Evolutionary conservation across 139 green algal species (phyloP), one percentile per base, ranked within the genome.

Genomic region (Picochlorum sp.): DNA sequence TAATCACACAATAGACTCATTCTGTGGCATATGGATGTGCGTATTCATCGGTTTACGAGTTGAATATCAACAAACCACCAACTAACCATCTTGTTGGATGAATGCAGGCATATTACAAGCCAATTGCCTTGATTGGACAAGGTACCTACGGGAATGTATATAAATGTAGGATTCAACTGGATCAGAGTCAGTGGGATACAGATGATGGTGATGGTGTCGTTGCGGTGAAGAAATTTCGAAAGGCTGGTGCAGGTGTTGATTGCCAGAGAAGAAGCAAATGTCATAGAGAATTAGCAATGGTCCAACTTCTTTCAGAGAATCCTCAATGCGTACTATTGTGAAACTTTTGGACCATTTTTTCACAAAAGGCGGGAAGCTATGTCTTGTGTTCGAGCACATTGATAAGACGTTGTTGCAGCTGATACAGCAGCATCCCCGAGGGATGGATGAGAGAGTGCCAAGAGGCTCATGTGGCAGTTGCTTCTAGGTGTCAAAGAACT

Each of bases 341-440:
- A 82, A 70, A 37, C 73, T 97, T 30, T 86, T 93, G 75, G 90
- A 97, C 61, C 86, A 81, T 1, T 97, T 96, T 70, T 59, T 79
- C 9, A 54, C 47, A 54, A 59, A 82, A 11, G 87, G 91, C 34
- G 74, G 82, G 26, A 89, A 89, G 50, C 77, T 96, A 70, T 92
- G 91, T 73, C 71, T 97, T 57, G 89, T 95, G 21, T 95, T 97
- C 62, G 90, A 97, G 72, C 95, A 89, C 50, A 77, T 96, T 28
- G 83, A 95, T 54, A 52, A 44, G 50, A 76, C 62, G 9, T 13
- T 69, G 16, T 4, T 69, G 14, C n/a, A 69, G 30, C n/a, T 61
- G n/a, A 45, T 69, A 41, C 44, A 69, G 6, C 23, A 16, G 21
- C 21, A 21, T 49, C 41, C 62, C 24, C 15, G 16, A 28, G 62